phyloP scores from a whole-genome alignment of 1,284 basidiomycete genomes.

The Trametes versicolor region DNA sequence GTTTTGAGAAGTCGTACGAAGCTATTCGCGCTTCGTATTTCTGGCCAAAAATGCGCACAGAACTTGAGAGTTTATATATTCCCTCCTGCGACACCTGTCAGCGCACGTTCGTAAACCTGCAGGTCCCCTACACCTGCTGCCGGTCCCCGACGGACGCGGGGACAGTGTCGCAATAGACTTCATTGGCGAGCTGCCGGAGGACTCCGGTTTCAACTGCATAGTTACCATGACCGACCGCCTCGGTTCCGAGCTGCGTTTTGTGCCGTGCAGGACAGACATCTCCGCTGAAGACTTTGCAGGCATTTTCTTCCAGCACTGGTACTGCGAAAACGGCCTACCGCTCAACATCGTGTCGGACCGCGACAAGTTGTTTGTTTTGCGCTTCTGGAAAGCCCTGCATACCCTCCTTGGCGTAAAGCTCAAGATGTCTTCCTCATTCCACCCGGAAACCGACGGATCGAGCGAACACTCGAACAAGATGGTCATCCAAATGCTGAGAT shows the following conservation, averaged over 20 bases:
- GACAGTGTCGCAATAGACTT: background rate
- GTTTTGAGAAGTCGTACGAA: background rate
- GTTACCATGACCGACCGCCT: background rate
- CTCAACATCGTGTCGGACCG: background rate
- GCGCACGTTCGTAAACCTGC: background rate
- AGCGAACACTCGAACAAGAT: slow-evolving; percentile 37
- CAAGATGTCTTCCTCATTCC: slow-evolving; percentile 42
- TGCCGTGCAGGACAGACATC: background rate
- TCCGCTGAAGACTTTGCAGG: background rate
- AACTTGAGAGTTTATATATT: background rate
- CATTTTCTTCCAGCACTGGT: background rate
- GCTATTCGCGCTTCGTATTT: background rate
- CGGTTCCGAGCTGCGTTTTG: background rate
- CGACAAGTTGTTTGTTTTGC: background rate
- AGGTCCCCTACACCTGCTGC: background rate
- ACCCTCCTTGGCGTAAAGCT: background rate
- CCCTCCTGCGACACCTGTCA: background rate
- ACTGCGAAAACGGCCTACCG: background rate
- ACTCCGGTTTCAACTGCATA: background rate
- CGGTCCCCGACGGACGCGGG: background rate
- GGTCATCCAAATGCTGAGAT: slow-evolving; percentile 34
- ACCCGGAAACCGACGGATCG: slow-evolving; percentile 51
- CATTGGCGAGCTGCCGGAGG: background rate
- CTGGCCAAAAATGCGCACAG: background rate
- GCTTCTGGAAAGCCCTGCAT: background rate